Conservation (phyloP, 306 rosid species). For the Citrullus mucosospermus region DNA sequence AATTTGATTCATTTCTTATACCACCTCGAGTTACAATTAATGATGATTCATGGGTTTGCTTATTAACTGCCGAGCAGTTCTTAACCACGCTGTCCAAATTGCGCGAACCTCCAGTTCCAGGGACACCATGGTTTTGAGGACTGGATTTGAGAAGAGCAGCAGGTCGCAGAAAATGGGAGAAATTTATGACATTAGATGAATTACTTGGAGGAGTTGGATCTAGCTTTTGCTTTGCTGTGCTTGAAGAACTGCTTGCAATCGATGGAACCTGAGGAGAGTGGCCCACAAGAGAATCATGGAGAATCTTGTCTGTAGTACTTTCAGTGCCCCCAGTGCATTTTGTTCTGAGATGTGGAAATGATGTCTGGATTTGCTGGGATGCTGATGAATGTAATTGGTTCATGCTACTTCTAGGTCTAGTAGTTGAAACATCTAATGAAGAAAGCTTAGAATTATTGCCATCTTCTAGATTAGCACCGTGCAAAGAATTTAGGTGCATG, state of each 20-base stretch:
- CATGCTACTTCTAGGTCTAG: conserved; percentile 25
- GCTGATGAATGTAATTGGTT: conserved; percentile 30
- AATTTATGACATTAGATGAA: conserved; percentile 45
- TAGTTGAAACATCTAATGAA: conserved; percentile 28
- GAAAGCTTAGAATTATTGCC: conserved; percentile 36
- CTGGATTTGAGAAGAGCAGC: conserved; percentile 43
- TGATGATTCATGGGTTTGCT: conserved; percentile 27
- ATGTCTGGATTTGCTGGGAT: conserved; percentile 42
- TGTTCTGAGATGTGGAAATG: conserved; percentile 39
- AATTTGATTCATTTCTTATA: conserved; percentile 20
- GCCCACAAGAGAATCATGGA: conserved; percentile 17
- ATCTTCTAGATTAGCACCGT: conserved; percentile 27
- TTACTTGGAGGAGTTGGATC: conserved; percentile 30
- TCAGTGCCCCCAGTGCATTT: conserved; percentile 25
- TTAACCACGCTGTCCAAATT: conserved; percentile 25
- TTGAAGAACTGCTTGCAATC: conserved; percentile 34
- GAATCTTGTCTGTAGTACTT: conserved; percentile 26
- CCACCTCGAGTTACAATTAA: conserved; percentile 25
- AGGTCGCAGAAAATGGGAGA: conserved; percentile 69
- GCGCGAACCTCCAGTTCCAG: conserved; percentile 26
- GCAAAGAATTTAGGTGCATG: conserved; percentile 25
- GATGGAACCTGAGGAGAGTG: conserved; percentile 31
- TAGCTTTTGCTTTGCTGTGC: conserved; percentile 35
- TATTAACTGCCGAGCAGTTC: conserved; percentile 20
- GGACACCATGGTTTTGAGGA: conserved; percentile 32